Percentiles rank a stretch among this genome's conserved stretches.
Conservation (phyloP, 495 filamentous ascomycete species). For the Tuber calosporum region DNA sequence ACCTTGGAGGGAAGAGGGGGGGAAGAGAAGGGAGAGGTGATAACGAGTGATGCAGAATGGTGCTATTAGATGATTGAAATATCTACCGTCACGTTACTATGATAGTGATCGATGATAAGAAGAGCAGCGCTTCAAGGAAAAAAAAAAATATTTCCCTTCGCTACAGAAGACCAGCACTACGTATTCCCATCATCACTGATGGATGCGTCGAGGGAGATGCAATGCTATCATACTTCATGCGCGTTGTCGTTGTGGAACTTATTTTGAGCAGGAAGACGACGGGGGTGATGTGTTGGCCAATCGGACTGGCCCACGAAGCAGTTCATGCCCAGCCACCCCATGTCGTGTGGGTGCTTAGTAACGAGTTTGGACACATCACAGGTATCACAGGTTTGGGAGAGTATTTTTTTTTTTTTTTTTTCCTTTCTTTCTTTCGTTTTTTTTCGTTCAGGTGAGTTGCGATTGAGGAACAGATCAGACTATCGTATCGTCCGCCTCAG, state of each 20-base stretch:
- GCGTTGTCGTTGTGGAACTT: conserved; percentile 13
- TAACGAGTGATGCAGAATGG: conserved; percentile 1
- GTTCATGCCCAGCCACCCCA: conserved; percentile 31
- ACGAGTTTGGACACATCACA: conserved; percentile 25
- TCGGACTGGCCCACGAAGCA: conserved; percentile 34
- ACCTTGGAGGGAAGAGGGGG: background rate
- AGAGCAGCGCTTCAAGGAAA: background rate
- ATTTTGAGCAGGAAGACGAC: conserved; percentile 26
- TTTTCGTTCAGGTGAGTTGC: background rate
- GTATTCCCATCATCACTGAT: background rate
- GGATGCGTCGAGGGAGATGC: background rate
- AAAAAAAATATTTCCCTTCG: background rate
- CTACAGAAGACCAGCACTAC: background rate
- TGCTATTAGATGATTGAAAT: background rate
- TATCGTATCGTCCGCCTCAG: background rate
- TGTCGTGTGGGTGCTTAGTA: conserved; percentile 34
- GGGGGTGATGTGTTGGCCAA: conserved; percentile 13
- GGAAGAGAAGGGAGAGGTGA: background rate
- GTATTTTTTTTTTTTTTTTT: background rate
- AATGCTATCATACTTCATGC: conserved; percentile 5
- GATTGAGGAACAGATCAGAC: background rate
- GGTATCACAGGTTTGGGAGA: background rate
- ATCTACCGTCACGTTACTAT: background rate
- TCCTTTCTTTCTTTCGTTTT: background rate
- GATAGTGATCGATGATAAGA: background rate